Base-by-base conservation (phyloP, 1,284 basidiomycete species). In the Marasmius sp. region DNA sequence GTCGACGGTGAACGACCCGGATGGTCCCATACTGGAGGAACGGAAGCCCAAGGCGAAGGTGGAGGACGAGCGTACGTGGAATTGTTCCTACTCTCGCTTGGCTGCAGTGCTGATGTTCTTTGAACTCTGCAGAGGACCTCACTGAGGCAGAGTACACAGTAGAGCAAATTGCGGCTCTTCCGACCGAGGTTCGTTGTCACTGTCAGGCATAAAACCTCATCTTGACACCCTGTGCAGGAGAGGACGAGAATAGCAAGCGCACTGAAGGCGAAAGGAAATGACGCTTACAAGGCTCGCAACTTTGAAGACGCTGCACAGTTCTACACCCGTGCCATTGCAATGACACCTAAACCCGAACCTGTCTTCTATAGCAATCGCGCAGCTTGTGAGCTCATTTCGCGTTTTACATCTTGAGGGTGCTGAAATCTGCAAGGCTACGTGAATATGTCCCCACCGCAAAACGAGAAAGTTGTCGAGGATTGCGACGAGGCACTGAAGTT, bases 341-440 rank as follows among this genome's bases (percentile, higher is more conserved):
- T 94, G 11, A 85, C 93, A 2, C 90, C 92, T 41, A 89, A 88
- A 72, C 88, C 93, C 34, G 94, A 97, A 72, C 91, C 97, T 37
- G 95, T 98, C 55, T 99, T 93, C 80, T 98, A 90, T 85, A 94
- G 93, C 74, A 99, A 99, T 79, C 91, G 97, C 62, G 97, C 97
- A 50, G 97, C 97, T 63, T 98, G 96, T 94, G 64, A 68, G 88
- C 77, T 34, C 58, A 58, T 61, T 12, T 45, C 8, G 55, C 6
- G 20, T 48, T 41, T 20, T 33, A 36, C 22, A 20, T 27, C 60
- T 41, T 63, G 56, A 55, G 36, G 27, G 45, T 45, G 20, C 57
- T 61, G 36, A 60, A 33, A 37, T 51, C 50, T 36, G 59, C 53
- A 22, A 94, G 92, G 93, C 75, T 98, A 96, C 77, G 88, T 96